These are phyloP conservation scores for Moricandia moricandioides DNA, from an alignment of 345 rosid genomes.

Conservation along the genomic window DNA sequence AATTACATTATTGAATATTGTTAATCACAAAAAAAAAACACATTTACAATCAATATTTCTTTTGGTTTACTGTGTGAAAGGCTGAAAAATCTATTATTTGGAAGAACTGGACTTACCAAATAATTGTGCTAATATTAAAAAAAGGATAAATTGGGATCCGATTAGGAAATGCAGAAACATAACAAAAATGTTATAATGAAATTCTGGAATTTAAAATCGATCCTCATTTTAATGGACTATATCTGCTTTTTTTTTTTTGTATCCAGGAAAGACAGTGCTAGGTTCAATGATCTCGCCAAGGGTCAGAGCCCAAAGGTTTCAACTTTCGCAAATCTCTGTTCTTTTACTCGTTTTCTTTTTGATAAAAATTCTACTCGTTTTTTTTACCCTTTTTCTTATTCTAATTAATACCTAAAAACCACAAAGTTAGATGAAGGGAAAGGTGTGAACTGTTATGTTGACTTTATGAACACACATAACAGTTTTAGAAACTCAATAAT, in stretches of 20 bases:
- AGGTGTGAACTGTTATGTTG: constrained; percentile 18
- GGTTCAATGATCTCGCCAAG: constrained; percentile 65
- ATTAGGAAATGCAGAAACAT: constrained; percentile 1
- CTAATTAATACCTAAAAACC: background rate
- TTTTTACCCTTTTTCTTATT: background rate
- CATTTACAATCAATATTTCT: background rate
- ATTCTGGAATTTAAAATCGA: background rate
- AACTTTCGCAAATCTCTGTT: constrained; percentile 1
- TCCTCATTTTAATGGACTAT: background rate
- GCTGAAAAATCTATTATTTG: background rate
- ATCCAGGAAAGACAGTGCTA: constrained; percentile 58
- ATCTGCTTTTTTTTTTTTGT: background rate
- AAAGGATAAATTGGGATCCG: background rate
- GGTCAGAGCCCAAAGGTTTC: constrained; percentile 88
- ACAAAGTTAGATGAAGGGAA: background rate
- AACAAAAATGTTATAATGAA: background rate
- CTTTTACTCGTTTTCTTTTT: background rate
- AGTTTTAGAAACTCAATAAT: background rate
- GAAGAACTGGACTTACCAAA: background rate
- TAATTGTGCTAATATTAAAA: background rate
- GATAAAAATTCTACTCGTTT: too few species aligned
- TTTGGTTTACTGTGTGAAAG: background rate
- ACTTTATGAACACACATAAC: constrained; percentile 19
- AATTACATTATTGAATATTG: background rate
- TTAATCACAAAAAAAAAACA: background rate